Evolutionary conservation across 495 filamentous ascomycete species (phyloP).

Genomic region (Talaromyces ruber): DNA sequence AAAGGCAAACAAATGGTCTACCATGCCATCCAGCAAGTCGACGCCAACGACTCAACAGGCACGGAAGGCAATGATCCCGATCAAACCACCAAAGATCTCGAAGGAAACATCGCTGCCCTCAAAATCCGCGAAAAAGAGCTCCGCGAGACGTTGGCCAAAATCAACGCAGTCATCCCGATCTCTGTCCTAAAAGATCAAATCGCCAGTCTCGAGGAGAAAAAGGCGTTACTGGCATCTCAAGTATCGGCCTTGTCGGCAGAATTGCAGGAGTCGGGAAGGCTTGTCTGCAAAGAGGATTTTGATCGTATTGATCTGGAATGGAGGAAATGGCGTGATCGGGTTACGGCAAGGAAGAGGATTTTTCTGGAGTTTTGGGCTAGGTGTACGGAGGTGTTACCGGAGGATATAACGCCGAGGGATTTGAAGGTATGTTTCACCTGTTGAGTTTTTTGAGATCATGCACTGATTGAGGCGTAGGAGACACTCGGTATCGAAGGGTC

Average conservation of each 20-base stretch:
- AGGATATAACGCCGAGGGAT: slow-evolving; percentile 34
- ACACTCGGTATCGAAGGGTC: slow-evolving; percentile 32
- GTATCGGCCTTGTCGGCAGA: slow-evolving; percentile 26
- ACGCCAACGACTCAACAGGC: slow-evolving; percentile 26
- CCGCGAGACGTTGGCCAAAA: slow-evolving; percentile 35
- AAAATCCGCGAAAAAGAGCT: slow-evolving; percentile 44
- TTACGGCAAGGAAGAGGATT: slow-evolving; percentile 37
- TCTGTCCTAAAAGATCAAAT: slow-evolving; percentile 41
- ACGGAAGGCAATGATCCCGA: slow-evolving; percentile 39
- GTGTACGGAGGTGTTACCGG: slow-evolving; percentile 38
- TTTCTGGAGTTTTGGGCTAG: slow-evolving; percentile 43
- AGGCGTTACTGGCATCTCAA: slow-evolving; percentile 26
- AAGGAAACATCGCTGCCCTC: slow-evolving; percentile 35
- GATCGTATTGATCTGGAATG: slow-evolving; percentile 39
- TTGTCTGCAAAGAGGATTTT: slow-evolving; percentile 38
- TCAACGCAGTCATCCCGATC: slow-evolving; percentile 43
- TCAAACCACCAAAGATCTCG: slow-evolving; percentile 40
- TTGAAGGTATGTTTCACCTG: slow-evolving; percentile 36
- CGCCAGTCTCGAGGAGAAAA: slow-evolving; percentile 35
- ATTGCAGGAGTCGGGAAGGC: slow-evolving; percentile 24
- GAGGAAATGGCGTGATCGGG: slow-evolving; percentile 42
- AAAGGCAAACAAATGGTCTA: slow-evolving; percentile 58
- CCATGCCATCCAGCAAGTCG: slow-evolving; percentile 44
- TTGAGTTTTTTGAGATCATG: not conserved
- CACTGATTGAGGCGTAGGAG: slow-evolving; percentile 21